phyloP scores from a whole-genome alignment of 495 filamentous ascomycete species.

The Entonaema liquescens region DNA sequence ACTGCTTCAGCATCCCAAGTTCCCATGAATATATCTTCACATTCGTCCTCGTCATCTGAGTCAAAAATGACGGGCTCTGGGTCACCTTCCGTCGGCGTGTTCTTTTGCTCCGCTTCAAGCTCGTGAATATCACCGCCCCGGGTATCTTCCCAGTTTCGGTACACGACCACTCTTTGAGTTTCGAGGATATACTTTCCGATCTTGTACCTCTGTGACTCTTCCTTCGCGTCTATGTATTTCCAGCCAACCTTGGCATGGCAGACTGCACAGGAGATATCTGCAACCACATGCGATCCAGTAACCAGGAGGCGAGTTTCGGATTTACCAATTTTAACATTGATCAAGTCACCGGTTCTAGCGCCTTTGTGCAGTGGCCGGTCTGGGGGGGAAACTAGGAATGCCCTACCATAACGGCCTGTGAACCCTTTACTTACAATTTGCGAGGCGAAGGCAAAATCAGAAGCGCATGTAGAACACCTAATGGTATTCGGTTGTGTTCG shows the following conservation, averaged over 20 bases:
- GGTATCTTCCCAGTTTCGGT: constrained; percentile 73
- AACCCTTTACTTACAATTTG: constrained; percentile 94
- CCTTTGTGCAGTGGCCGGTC: constrained; percentile 39
- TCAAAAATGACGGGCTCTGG: constrained; percentile 74
- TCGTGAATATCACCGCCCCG: constrained; percentile 34
- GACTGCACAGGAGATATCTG: constrained; percentile 62
- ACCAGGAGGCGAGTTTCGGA: constrained; percentile 76
- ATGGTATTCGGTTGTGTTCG: constrained; percentile 60
- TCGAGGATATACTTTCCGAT: constrained; percentile 97
- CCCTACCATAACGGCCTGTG: constrained; percentile 90
- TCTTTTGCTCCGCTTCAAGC: constrained; percentile 25
- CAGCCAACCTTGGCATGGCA: constrained; percentile 81
- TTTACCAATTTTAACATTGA: constrained; percentile 58
- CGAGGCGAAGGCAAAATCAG: constrained; percentile 76
- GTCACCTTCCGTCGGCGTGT: constrained; percentile 8
- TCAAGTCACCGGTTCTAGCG: constrained; percentile 41
- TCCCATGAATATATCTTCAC: constrained; percentile 90
- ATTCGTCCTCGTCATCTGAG: constrained; percentile 92
- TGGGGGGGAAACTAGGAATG: constrained; percentile 79
- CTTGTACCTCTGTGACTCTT: constrained; percentile 86
- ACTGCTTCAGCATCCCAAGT: constrained; percentile 81
- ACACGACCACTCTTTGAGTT: constrained; percentile 73
- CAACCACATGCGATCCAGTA: constrained; percentile 76
- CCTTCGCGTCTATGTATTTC: constrained; percentile 91
- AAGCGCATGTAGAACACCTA: constrained; percentile 75